These are phyloP conservation scores for Diaporthe velutina DNA, from an alignment of 2,329 filamentous ascomycete species.

Conservation along the genomic window DNA sequence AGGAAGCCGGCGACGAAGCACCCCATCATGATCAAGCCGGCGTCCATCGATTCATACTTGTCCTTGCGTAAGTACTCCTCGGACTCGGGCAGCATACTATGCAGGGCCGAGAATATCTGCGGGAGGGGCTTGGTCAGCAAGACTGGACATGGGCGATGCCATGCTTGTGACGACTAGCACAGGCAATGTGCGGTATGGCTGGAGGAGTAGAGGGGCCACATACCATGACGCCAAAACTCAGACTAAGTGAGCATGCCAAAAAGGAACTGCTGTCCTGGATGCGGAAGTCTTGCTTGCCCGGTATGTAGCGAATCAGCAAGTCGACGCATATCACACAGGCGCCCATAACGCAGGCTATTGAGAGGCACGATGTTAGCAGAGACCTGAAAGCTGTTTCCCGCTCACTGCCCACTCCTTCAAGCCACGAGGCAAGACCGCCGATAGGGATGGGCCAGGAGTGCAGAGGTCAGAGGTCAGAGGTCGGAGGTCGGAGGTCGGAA, in stretches of 20 bases:
- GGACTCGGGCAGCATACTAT: conserved; percentile 92
- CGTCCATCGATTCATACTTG: conserved; percentile 74
- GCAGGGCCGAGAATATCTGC: conserved; percentile 91
- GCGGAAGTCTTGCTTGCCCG: conserved; percentile 81
- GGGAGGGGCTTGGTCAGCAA: background rate
- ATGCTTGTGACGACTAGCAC: conserved; percentile 15
- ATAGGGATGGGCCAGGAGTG: conserved; percentile 7
- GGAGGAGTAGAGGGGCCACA: conserved; percentile 44
- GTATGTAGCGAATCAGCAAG: conserved; percentile 78
- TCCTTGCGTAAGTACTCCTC: conserved; percentile 81
- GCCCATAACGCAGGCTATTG: conserved; percentile 75
- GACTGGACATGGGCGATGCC: background rate
- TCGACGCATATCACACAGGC: conserved; percentile 91
- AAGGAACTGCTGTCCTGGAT: conserved; percentile 93
- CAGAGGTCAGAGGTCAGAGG: background rate
- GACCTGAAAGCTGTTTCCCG: background rate
- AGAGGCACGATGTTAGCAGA: conserved; percentile 35
- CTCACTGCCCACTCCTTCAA: background rate
- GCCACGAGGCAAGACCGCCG: conserved; percentile 1
- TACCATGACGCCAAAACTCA: conserved; percentile 98
- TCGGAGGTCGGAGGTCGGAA: background rate
- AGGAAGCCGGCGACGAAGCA: conserved; percentile 80
- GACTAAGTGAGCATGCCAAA: conserved; percentile 86
- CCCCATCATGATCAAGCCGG: conserved; percentile 76
- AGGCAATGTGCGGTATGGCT: background rate